Evolutionary conservation across 2,329 filamentous ascomycete species (phyloP), one percentile per base, ranked within the genome.

Genomic region (Diatrype stigma): DNA sequence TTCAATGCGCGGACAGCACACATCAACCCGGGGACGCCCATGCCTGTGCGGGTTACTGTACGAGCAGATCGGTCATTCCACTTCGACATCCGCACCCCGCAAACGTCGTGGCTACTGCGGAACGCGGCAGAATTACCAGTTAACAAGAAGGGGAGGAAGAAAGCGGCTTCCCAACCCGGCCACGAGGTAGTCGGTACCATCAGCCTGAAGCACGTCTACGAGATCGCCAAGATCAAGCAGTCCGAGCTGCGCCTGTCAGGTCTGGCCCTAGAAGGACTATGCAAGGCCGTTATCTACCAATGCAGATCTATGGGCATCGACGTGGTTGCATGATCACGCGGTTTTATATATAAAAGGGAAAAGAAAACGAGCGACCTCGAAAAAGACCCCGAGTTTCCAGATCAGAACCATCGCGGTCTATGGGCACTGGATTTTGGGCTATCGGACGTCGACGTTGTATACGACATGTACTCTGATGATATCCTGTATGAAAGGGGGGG

Each of bases 141-240:
- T 44, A 78, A 79, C 50, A 91, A 85, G 65, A 89, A 93, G 70
- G 86, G 86, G 63, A 87, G 89, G 63, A 77, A 90, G 60, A 82
- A 90, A 64, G 94, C 91, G 12, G 89, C 91, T 1, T 78, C 77
- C 64, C 87, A 84, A 50, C 87, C 90, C 0, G 88, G 86, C 1
- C 78, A 86, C 54, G 90, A 96, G 60, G 83, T 76, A 7, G 82
- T 96, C n/a, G 94, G 93, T 51, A 87, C 82, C 3, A 80, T 99
- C 50, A 94, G 87, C 63, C 74, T 99, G 64, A 99, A 99, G 78
- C 94, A 99, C 73, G 77, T 99, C 21, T 97, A 91, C 73, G 93
- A 97, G 75, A 97, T 99, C 71, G 94, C 94, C 58, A 92, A 90
- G 78, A 95, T 99, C 66, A 99, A 99, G 80, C 87, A 90, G 60